Conservation (phyloP, 306 rosid genomes). For the Lablab purpureus region DNA sequence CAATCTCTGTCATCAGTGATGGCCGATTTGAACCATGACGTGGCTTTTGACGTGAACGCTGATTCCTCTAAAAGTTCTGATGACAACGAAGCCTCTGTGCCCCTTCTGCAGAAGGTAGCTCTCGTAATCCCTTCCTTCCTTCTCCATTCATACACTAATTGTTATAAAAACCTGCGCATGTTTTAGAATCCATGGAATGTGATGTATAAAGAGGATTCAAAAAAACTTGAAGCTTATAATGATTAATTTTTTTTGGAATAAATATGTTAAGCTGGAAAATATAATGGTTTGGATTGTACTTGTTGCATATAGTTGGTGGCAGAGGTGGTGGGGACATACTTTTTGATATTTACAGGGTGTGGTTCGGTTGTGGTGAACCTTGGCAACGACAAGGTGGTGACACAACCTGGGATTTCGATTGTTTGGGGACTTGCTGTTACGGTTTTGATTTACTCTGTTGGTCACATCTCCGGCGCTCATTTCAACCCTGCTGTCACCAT, state of each 20-base stretch:
- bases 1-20: constrained; percentile 29
- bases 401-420: constrained; percentile 65
- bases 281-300: too few relatives aligned
- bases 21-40: constrained; percentile 58
- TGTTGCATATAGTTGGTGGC: constrained; percentile 68
- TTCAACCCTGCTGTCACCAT: too few relatives aligned
- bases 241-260: too few relatives aligned
- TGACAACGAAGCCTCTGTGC: constrained; percentile 35
- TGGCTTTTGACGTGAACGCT: constrained; percentile 44
- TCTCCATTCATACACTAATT: too few relatives aligned
- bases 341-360: constrained; percentile 83
- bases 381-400: constrained; percentile 49
- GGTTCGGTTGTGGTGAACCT: constrained; percentile 71
- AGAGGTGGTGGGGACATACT: constrained; percentile 78
- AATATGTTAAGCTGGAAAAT: background rate
- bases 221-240: too few relatives aligned
- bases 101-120: constrained; percentile 70
- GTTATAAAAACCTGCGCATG: too few relatives aligned
- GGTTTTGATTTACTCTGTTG: constrained; percentile 73
- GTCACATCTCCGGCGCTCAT: too few relatives aligned
- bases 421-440: constrained; percentile 78
- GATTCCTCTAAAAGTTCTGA: background rate
- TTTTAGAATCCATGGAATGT: background rate
- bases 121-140: background rate
- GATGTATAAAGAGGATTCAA: too few relatives aligned